Conservation (phyloP, 2,329 filamentous ascomycete genomes). For the Rugonectria rugulosa region DNA sequence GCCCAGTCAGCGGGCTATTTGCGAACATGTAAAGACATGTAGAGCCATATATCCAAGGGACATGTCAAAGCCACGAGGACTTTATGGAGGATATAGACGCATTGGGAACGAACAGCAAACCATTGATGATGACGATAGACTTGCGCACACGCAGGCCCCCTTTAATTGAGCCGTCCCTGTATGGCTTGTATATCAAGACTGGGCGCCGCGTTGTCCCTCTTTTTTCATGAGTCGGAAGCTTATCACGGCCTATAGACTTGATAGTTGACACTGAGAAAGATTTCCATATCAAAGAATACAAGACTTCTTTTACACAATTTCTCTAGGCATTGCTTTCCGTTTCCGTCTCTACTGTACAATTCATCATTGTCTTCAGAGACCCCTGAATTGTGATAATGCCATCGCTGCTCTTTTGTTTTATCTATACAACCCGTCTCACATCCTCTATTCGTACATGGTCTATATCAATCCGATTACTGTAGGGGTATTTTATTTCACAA, state of each 20-base stretch:
- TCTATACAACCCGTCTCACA: neutral
- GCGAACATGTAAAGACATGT: slow-evolving; percentile 13
- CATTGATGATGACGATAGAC: slow-evolving; percentile 37
- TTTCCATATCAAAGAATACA: slow-evolving; percentile 32
- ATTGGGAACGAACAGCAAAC: slow-evolving; percentile 33
- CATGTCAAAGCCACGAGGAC: slow-evolving; percentile 34
- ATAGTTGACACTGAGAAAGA: slow-evolving; percentile 31
- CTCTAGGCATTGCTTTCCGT: too few species aligned
- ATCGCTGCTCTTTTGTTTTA: neutral
- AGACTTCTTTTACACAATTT: slow-evolving; percentile 25
- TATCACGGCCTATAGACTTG: slow-evolving; percentile 31
- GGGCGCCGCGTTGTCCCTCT: slow-evolving; percentile 29
- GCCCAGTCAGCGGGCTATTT: slow-evolving; percentile 20
- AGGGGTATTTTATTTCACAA: slow-evolving; percentile 24
- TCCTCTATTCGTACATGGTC: neutral
- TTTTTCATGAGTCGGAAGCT: slow-evolving; percentile 27
- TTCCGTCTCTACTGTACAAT: slow-evolving; percentile 13
- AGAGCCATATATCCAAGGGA: slow-evolving; percentile 19
- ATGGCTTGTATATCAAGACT: slow-evolving; percentile 36
- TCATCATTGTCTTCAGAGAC: neutral
- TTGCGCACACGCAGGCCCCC: slow-evolving; percentile 27
- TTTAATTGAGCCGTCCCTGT: slow-evolving; percentile 37
- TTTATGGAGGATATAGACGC: slow-evolving; percentile 36
- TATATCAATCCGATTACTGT: slow-evolving; percentile 11
- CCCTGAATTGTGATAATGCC: neutral